A percentile compares a stretch with the other conserved stretches of the same genome.
phyloP scores from a whole-genome alignment of 768 basidiomycete genomes.

The Lactifluus pinguis region DNA sequence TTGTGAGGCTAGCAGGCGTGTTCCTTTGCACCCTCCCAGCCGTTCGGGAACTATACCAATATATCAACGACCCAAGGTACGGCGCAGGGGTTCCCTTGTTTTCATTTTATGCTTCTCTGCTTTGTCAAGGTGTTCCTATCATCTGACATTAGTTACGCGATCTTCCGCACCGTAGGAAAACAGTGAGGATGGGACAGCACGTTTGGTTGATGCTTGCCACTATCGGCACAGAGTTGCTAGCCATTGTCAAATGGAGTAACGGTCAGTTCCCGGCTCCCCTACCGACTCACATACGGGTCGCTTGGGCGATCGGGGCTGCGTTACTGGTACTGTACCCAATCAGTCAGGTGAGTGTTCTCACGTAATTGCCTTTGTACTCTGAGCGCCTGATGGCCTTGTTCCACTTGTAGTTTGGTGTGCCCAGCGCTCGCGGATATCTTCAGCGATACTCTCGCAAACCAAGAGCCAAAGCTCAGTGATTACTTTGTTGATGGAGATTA shows the following conservation, averaged over 20 bases:
- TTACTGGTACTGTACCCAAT: constrained; percentile 62
- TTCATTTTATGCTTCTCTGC: background rate
- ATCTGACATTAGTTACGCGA: constrained; percentile 13
- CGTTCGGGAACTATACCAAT: constrained; percentile 75
- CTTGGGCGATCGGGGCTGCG: constrained; percentile 52
- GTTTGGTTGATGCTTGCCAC: constrained; percentile 82
- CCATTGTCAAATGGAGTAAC: constrained; percentile 75
- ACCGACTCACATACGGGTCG: constrained; percentile 53
- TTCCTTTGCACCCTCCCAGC: constrained; percentile 86
- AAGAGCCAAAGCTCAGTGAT: constrained; percentile 15
- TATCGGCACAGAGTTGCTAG: constrained; percentile 72
- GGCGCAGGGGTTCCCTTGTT: constrained; percentile 20
- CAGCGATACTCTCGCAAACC: constrained; percentile 2
- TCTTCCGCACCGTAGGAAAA: constrained; percentile 39
- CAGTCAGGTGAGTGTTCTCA: constrained; percentile 42
- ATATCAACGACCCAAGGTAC: constrained; percentile 74
- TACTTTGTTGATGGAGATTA: background rate
- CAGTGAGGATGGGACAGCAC: constrained; percentile 86
- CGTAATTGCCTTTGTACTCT: background rate
- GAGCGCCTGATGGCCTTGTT: constrained; percentile 10
- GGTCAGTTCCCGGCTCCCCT: constrained; percentile 59
- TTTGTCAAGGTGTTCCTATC: constrained; percentile 4
- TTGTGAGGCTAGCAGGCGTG: constrained; percentile 58
- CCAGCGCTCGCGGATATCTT: constrained; percentile 19
- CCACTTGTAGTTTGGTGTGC: constrained; percentile 19